A percentile compares a stretch with the other conserved stretches of the same genome.
Evolutionary conservation across 371 early-diverging fungal species (phyloP).

Genomic region (Mortierella sp.): DNA sequence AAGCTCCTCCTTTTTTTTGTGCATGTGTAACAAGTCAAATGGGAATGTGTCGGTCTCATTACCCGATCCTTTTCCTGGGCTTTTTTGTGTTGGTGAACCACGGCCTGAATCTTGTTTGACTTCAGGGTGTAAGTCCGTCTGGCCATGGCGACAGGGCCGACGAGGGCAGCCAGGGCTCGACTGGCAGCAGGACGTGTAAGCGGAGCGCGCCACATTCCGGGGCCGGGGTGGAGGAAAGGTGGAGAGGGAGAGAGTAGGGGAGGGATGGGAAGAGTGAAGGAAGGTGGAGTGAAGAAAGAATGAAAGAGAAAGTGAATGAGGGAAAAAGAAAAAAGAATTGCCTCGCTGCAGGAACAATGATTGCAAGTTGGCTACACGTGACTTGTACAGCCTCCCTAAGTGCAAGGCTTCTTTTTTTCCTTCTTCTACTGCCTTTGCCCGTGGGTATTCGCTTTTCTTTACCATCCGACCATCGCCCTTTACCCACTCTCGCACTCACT

Average conservation of each 20-base stretch:
- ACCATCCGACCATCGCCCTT: constrained; percentile 10
- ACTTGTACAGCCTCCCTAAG: neutral
- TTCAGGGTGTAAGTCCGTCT: constrained; percentile 33
- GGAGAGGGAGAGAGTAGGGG: neutral
- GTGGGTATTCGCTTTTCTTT: neutral
- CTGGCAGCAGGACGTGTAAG: constrained; percentile 20
- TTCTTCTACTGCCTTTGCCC: too few relatives aligned
- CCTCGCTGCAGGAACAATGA: neutral
- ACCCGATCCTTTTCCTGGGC: constrained; percentile 53
- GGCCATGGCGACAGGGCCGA: neutral
- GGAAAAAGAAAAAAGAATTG: neutral
- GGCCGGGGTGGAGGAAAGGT: neutral
- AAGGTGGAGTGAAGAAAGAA: neutral
- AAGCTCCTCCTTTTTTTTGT: neutral
- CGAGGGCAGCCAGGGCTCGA: neutral
- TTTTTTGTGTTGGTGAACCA: constrained; percentile 28
- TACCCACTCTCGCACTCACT: constrained; percentile 4
- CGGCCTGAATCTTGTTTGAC: constrained; percentile 45
- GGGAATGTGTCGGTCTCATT: neutral
- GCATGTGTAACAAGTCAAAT: neutral
- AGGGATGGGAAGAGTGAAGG: neutral
- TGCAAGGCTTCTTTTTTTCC: neutral
- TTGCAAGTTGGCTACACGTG: neutral
- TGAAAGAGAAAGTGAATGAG: neutral
- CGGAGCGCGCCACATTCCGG: constrained; percentile 40